Conservation (phyloP, 352 stramenopile genomes). For the Halophytophthora polymorphica region DNA sequence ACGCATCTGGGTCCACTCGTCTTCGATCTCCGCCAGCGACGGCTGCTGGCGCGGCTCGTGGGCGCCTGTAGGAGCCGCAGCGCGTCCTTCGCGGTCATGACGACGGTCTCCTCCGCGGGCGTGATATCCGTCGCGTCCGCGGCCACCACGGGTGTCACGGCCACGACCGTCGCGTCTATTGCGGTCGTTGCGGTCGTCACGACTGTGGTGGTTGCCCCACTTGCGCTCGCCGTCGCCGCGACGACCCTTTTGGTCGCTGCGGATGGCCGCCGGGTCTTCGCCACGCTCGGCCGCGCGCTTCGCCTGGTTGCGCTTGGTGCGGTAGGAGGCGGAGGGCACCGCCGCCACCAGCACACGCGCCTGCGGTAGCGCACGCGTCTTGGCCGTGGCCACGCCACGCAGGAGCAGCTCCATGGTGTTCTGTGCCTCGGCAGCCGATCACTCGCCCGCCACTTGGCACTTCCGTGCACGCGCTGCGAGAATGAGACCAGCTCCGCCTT, state of each 20-base stretch:
- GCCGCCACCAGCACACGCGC: constrained; percentile 24
- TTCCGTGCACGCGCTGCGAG: too few species aligned
- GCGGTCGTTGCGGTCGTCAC: background rate
- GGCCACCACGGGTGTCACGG: background rate
- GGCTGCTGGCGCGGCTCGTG: constrained; percentile 15
- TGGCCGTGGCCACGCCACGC: constrained; percentile 15
- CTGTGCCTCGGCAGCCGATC: too few species aligned
- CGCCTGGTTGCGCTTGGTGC: constrained; percentile 45
- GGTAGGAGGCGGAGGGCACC: constrained; percentile 27
- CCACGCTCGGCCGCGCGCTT: constrained; percentile 28
- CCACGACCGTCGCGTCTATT: background rate
- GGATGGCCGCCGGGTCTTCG: background rate
- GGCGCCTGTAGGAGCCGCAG: background rate
- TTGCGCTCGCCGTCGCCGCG: constrained; percentile 1
- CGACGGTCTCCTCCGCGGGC: background rate
- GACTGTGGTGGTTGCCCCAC: background rate
- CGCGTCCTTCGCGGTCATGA: background rate
- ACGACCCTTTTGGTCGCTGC: constrained; percentile 16
- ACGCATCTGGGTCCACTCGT: constrained; percentile 48
- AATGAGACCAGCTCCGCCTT: too few species aligned
- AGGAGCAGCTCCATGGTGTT: constrained; percentile 41
- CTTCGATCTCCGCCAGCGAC: constrained; percentile 34
- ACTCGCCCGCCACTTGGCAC: too few species aligned
- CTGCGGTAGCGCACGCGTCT: constrained; percentile 10
- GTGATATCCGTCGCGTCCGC: background rate